phyloP scores from a whole-genome alignment of 202 grass and related monocot species.

The Sporobolus alterniflorus region DNA sequence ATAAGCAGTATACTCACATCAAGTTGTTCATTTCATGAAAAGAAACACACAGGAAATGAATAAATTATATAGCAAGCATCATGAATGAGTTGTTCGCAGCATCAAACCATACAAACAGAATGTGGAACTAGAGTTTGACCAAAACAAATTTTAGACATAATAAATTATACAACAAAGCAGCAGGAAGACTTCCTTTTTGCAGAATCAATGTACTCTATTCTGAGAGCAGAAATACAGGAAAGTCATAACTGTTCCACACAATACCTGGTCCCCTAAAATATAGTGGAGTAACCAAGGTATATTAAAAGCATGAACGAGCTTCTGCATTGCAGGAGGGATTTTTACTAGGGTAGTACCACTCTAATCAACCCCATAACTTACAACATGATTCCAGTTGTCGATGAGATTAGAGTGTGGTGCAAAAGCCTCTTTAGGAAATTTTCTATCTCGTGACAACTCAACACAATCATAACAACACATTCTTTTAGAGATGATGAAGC shows the following conservation, averaged over 20 bases:
- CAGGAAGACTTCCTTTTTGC: slow-evolving; percentile 59
- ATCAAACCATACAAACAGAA: not conserved
- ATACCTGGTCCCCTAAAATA: slow-evolving; percentile 93
- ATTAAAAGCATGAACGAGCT: slow-evolving; percentile 15
- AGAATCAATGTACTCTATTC: slow-evolving; percentile 62
- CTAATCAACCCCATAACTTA: slow-evolving; percentile 62
- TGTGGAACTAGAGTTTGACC: not conserved
- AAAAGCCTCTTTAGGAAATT: slow-evolving; percentile 93
- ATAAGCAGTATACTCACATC: not conserved
- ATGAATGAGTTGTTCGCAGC: not conserved
- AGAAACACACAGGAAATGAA: not conserved
- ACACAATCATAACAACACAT: slow-evolving; percentile 30
- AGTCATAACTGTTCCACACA: slow-evolving; percentile 85
- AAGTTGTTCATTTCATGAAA: slow-evolving; percentile 10
- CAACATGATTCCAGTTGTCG: slow-evolving; percentile 93
- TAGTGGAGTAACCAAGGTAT: slow-evolving; percentile 27
- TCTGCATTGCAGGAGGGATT: not conserved
- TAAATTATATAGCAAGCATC: not conserved
- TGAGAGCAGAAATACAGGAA: slow-evolving; percentile 94
- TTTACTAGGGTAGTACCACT: not conserved
- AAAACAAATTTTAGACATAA: slow-evolving; percentile 11
- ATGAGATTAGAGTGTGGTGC: slow-evolving; percentile 81
- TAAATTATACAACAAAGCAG: not conserved
- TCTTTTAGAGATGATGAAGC: slow-evolving; percentile 6
- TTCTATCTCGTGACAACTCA: slow-evolving; percentile 90